Conservation (phyloP, 331 rosid genomes). For the Quercus phellos region DNA sequence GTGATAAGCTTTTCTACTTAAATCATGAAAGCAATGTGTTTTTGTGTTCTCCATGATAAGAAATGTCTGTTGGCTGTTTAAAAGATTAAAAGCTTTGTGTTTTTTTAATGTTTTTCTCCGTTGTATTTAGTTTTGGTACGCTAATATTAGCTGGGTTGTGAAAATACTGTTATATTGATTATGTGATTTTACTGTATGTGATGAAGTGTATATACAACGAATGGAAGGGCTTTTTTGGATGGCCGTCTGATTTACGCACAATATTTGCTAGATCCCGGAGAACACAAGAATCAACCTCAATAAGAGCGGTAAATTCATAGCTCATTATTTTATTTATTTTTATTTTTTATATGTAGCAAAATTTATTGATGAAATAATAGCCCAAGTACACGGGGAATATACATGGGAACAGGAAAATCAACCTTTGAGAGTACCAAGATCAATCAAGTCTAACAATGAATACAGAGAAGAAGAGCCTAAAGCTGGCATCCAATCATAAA, state of each 20-base stretch:
- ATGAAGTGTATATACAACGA: conserved; percentile 73
- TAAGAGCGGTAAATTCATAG: conserved; percentile 49
- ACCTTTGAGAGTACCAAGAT: too few species aligned
- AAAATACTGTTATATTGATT: background rate
- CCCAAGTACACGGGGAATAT: too few species aligned
- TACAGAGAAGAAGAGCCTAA: too few species aligned
- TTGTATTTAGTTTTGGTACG: background rate
- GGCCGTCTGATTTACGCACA: conserved; percentile 80
- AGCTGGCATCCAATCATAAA: too few species aligned
- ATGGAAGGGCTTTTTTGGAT: conserved; percentile 76
- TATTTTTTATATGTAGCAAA: too few species aligned
- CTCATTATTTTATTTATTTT: too few species aligned
- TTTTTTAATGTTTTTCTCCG: background rate
- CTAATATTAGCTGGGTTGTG: background rate
- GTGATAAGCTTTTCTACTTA: background rate
- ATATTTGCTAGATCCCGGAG: conserved; percentile 62
- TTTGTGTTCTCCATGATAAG: background rate
- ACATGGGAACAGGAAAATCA: too few species aligned
- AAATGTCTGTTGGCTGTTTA: background rate
- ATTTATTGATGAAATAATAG: too few species aligned
- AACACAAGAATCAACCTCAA: conserved; percentile 50
- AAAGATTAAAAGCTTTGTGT: background rate
- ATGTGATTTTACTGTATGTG: conserved; percentile 6
- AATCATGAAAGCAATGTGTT: background rate
- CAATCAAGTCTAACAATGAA: too few species aligned